Conservation (phyloP, 202 grass and related monocot genomes). For the Eragrostis tef region DNA sequence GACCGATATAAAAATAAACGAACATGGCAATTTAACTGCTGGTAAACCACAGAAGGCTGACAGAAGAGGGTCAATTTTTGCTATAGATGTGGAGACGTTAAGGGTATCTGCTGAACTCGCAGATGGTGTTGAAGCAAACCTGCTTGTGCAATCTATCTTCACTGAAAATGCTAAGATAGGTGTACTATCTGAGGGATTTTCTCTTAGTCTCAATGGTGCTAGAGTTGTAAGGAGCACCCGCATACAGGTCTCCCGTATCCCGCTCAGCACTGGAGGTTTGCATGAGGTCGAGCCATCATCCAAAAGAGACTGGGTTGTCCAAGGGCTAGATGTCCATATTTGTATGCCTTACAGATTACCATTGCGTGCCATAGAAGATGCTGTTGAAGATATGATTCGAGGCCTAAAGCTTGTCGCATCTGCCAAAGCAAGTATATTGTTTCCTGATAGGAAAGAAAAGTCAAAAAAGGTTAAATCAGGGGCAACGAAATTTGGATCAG, state of each 20-base stretch:
- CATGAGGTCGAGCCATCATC: slow-evolving; percentile 54
- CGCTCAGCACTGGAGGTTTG: slow-evolving; percentile 53
- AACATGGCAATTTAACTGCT: slow-evolving; percentile 33
- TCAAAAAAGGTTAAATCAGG: slow-evolving; percentile 64
- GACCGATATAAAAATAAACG: slow-evolving; percentile 49
- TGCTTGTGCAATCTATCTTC: slow-evolving; percentile 94
- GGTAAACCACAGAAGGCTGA: slow-evolving; percentile 52
- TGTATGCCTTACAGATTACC: slow-evolving; percentile 95
- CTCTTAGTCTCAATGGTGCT: slow-evolving; percentile 82
- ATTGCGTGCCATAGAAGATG: slow-evolving; percentile 96
- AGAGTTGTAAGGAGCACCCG: slow-evolving; percentile 85
- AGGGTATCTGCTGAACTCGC: slow-evolving; percentile 87
- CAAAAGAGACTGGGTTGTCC: slow-evolving; percentile 88
- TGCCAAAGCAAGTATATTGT: slow-evolving; percentile 75
- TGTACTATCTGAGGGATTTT: slow-evolving; percentile 82
- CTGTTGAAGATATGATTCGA: slow-evolving; percentile 91
- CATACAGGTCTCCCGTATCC: slow-evolving; percentile 86
- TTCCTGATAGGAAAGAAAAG: slow-evolving; percentile 67
- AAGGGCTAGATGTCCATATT: slow-evolving; percentile 85
- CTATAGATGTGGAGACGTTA: slow-evolving; percentile 85
- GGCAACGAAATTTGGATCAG: slow-evolving; percentile 73
- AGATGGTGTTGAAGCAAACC: slow-evolving; percentile 87
- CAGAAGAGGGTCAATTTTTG: slow-evolving; percentile 83
- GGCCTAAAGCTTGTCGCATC: slow-evolving; percentile 78
- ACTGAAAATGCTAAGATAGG: slow-evolving; percentile 98